Conservation (phyloP, 2,329 filamentous ascomycete genomes). For the Phyllosticta citrichinensis region DNA sequence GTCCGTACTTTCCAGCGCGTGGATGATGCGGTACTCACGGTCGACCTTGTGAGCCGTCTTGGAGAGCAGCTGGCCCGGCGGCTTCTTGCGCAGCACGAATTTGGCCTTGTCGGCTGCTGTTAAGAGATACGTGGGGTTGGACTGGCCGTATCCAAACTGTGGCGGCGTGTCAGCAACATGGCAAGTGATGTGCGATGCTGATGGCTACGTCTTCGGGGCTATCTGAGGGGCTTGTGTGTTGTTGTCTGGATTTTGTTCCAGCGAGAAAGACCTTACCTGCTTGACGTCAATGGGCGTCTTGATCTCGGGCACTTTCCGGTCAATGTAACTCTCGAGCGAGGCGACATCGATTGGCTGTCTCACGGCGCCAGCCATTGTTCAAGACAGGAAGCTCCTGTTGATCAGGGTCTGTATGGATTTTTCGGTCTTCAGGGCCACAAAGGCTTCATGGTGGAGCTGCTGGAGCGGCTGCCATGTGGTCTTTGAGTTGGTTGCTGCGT, state of each 20-base stretch:
- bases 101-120: slow-evolving; percentile 54
- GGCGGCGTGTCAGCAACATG: background rate
- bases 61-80: slow-evolving; percentile 84
- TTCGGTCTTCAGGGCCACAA: background rate
- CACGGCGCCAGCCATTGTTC: slow-evolving; percentile 68
- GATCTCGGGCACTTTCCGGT: slow-evolving; percentile 70
- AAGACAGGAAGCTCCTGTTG: background rate
- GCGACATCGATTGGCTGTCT: slow-evolving; percentile 82
- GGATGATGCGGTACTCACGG: slow-evolving; percentile 84
- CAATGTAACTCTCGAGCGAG: slow-evolving; percentile 70
- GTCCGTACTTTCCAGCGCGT: slow-evolving; percentile 66
- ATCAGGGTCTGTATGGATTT: background rate
- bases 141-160: slow-evolving; percentile 94
- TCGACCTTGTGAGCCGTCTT: slow-evolving; percentile 95
- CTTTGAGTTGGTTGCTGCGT: background rate
- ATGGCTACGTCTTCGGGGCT: background rate
- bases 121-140: slow-evolving; percentile 92
- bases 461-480: background rate
- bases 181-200: background rate
- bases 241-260: background rate
- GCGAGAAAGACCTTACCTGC: slow-evolving; percentile 50
- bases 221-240: background rate
- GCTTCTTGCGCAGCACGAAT: slow-evolving; percentile 95
- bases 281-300: slow-evolving; percentile 76
- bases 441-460: background rate